phyloP scores from a whole-genome alignment of 768 basidiomycete genomes.

The Amanita thiersii region DNA sequence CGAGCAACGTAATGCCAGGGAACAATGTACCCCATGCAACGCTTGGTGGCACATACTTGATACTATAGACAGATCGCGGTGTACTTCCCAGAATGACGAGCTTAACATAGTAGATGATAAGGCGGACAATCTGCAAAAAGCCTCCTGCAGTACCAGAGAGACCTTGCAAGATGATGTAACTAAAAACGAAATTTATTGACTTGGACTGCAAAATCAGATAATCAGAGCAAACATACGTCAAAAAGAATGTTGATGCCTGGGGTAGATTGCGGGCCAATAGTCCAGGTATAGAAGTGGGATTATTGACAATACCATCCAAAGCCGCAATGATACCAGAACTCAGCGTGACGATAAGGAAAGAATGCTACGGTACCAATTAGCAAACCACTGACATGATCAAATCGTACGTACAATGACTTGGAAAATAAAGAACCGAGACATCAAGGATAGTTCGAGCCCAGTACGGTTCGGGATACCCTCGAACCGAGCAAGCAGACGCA shows the following conservation, averaged over 20 bases:
- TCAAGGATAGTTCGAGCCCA: constrained; percentile 80
- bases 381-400: background rate
- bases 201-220: background rate
- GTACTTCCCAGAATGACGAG: constrained; percentile 83
- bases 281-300: constrained; percentile 62
- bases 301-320: constrained; percentile 49
- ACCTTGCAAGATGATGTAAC: constrained; percentile 75
- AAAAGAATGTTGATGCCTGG: constrained; percentile 81
- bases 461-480: constrained; percentile 87
- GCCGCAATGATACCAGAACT: constrained; percentile 77
- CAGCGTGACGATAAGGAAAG: constrained; percentile 86
- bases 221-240: constrained; percentile 46
- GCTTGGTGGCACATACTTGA: constrained; percentile 66
- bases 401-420: constrained; percentile 69
- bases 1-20: constrained; percentile 65
- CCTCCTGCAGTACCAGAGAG: constrained; percentile 73
- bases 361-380: constrained; percentile 48
- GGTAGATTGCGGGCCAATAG: constrained; percentile 78
- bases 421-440: constrained; percentile 90
- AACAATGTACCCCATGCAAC: constrained; percentile 76
- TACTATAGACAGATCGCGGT: constrained; percentile 73
- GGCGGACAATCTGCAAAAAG: constrained; percentile 68
- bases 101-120: constrained; percentile 88
- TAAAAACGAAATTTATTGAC: constrained; percentile 16
- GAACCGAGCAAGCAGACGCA: constrained; percentile 73